phyloP scores from a whole-genome alignment of 129 eudicot species.

The Deinandra increscens region DNA sequence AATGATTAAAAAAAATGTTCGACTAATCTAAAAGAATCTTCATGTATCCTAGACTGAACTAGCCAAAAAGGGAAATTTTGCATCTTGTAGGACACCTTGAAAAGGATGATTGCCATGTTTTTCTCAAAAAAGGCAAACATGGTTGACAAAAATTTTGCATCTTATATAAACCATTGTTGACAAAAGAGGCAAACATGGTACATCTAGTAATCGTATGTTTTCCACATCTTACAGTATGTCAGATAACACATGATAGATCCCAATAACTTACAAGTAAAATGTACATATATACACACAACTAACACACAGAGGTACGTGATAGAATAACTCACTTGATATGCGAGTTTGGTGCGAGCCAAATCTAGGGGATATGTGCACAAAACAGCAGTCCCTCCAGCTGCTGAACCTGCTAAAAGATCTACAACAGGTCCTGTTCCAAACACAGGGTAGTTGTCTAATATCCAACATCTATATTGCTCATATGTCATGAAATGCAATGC shows the following conservation, averaged over 20 bases:
- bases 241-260: background rate
- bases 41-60: background rate
- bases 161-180: background rate
- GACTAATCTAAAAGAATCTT: background rate
- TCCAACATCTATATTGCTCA: constrained; percentile 79
- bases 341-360: constrained; percentile 97
- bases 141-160: too few species aligned
- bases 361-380: constrained; percentile 94
- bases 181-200: background rate
- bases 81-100: constrained; percentile 1
- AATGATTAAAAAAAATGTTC: background rate
- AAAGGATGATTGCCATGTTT: background rate
- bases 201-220: background rate
- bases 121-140: background rate
- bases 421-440: constrained; percentile 90
- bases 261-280: background rate
- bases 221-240: background rate
- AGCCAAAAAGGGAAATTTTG: background rate
- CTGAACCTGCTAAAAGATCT: constrained; percentile 96
- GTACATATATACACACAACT: background rate
- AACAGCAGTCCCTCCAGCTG: constrained; percentile 97
- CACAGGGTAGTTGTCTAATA: constrained; percentile 61
- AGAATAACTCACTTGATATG: constrained; percentile 67
- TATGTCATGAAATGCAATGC: constrained; percentile 98
- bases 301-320: background rate